Conservation (phyloP, 371 early-diverging fungal genomes). For the Nematocida parisii region DNA sequence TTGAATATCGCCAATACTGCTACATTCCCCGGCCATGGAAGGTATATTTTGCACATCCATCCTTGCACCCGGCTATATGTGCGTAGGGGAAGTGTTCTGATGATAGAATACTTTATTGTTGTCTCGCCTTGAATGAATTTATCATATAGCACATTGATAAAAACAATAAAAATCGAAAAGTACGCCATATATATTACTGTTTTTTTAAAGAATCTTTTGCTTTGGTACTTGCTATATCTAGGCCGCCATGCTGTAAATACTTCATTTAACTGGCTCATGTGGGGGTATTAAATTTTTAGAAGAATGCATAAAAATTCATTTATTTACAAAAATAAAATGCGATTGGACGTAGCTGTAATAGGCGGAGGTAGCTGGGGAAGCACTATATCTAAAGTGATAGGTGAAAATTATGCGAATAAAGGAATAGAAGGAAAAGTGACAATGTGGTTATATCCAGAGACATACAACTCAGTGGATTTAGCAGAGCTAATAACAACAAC, state of each 20-base stretch:
- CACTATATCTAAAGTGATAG: constrained; percentile 85
- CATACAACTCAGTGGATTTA: constrained; percentile 75
- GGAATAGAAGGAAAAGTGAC: constrained; percentile 76
- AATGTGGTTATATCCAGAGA: constrained; percentile 92
- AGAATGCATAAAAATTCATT: background rate
- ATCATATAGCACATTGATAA: constrained; percentile 28
- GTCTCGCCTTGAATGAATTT: background rate
- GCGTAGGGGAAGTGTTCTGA: constrained; percentile 22
- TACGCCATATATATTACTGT: no score
- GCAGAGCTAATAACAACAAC: constrained; percentile 86
- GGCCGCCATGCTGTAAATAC: no score
- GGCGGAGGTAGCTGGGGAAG: constrained; percentile 75
- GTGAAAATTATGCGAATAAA: constrained; percentile 73
- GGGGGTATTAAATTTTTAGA: background rate
- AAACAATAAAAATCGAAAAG: background rate
- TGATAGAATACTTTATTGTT: constrained; percentile 11
- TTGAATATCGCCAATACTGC: background rate
- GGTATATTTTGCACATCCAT: constrained; percentile 5
- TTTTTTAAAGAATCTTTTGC: no score
- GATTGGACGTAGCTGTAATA: constrained; percentile 57
- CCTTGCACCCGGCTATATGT: constrained; percentile 38
- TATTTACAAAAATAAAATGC: constrained; percentile 26
- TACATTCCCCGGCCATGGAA: constrained; percentile 33
- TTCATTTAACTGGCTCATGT: background rate
- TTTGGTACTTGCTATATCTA: background rate